Evolutionary conservation across 306 rosid species (phyloP), one percentile per base, ranked within the genome.

Genomic region (Notholithocarpus densiflorus): DNA sequence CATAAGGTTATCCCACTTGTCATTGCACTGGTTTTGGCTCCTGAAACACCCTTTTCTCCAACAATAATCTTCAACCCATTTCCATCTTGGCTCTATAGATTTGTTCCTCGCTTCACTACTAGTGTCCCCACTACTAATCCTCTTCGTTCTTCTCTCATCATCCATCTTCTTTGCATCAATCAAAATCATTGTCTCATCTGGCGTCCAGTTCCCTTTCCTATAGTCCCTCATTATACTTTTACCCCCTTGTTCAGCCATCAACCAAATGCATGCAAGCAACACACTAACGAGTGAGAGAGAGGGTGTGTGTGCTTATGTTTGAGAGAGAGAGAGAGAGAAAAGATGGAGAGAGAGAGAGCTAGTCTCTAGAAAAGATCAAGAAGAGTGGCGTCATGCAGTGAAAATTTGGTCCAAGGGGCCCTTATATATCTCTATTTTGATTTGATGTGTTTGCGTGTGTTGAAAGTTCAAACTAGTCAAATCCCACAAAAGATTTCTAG

Each of bases 1-100:
- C 89, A 86, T 86, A 66, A 86, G 84, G 60, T 86, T 86, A 65
- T 86, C 89, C 89, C 89, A 86, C 71, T 86, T 86, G 82, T 86
- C 89, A 72, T 86, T 86, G 84, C 89, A 86, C 69, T 86, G 89
- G 78, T 86, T 86, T 83, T 86, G 89, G 87, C 83, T 86, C 26
- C 89, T 82, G 64, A 60, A n/a, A 72, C 89, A 82, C 15, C 82
- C 87, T 69, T 68, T 80, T 57, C 73, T 66, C 86, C 86, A 86
- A 48, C 89, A 86, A 29, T 80, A 86, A 70, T 86, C 84, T 72
- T 86, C 89, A 40, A 86, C 89, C 89, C 89, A 86, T 72, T 86
- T 86, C 89, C 89, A 83, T 75, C 89, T 80, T 43, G 81, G 89
- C 85, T 86, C 89, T 17, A 82, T 68, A 24, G 89, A 82, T 75